phyloP scores from a whole-genome alignment of 352 stramenopile genomes.

The Thalassiosira mediterranea region DNA sequence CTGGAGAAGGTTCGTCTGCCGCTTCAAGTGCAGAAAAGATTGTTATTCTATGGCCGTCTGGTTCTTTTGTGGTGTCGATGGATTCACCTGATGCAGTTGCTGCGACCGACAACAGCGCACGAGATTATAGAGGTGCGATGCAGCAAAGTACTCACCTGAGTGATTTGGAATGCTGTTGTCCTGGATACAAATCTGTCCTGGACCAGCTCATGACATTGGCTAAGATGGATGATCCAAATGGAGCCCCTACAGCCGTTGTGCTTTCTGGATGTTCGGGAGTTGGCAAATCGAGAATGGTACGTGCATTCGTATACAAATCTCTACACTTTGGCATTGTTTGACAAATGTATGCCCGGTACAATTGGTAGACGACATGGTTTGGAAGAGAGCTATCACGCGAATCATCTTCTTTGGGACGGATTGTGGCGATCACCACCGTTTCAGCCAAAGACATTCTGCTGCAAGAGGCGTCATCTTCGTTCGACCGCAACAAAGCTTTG shows the following conservation, averaged over 20 bases:
- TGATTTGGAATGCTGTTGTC: conserved; percentile 32
- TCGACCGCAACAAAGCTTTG: conserved; percentile 23
- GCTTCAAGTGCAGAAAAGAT: too few species aligned
- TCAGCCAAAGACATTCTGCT: conserved; percentile 72
- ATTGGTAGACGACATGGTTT: conserved; percentile 34
- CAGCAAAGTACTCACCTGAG: conserved; percentile 2
- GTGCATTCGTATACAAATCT: too few species aligned
- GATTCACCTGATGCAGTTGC: too few species aligned
- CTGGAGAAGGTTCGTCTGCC: neutral
- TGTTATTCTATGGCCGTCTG: too few species aligned
- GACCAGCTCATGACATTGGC: conserved; percentile 53
- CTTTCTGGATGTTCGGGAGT: conserved; percentile 71
- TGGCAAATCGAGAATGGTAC: conserved; percentile 74
- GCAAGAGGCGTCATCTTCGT: conserved; percentile 31
- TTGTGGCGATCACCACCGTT: conserved; percentile 42
- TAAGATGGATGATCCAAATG: conserved; percentile 28
- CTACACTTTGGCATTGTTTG: too few species aligned
- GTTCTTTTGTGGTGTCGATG: too few species aligned
- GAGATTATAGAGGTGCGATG: neutral
- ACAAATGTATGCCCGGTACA: too few species aligned
- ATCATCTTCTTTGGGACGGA: too few species aligned
- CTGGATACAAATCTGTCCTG: conserved; percentile 66
- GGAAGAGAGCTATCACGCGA: too few species aligned
- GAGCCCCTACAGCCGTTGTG: conserved; percentile 55
- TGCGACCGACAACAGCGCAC: too few species aligned